Conservation (phyloP, 2,329 filamentous ascomycete species). For the Colletotrichum tanaceti region DNA sequence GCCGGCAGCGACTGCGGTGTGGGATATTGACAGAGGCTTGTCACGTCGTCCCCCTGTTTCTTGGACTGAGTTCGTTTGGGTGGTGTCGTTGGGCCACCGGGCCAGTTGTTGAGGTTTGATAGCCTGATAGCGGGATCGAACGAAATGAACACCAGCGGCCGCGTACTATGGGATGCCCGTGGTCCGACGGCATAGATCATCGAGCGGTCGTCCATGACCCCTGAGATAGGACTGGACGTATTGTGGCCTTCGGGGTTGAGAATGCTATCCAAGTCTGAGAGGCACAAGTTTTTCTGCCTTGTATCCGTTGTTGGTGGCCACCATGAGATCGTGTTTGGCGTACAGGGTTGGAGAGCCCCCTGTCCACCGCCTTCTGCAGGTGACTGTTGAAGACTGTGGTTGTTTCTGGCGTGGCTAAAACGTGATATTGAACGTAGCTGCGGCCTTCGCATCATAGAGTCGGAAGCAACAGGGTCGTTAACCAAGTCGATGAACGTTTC, state of each 20-base stretch:
- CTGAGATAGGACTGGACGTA: conserved; percentile 52
- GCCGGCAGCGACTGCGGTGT: conserved; percentile 31
- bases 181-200: conserved; percentile 58
- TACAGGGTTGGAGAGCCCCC: neutral
- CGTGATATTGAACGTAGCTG: conserved; percentile 55
- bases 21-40: neutral
- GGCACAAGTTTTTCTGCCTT: neutral
- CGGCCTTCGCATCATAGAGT: conserved; percentile 51
- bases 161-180: conserved; percentile 40
- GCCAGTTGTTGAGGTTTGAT: conserved; percentile 44
- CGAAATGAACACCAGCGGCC: conserved; percentile 55
- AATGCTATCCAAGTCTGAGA: conserved; percentile 50
- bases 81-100: conserved; percentile 36
- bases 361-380: neutral
- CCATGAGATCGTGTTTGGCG: conserved; percentile 28
- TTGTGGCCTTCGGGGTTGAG: conserved; percentile 52
- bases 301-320: conserved; percentile 44
- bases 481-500: conserved; percentile 71
- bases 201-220: conserved; percentile 59
- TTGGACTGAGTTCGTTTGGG: neutral
- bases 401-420: neutral
- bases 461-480: conserved; percentile 56
- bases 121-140: conserved; percentile 57
- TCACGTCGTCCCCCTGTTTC: neutral
- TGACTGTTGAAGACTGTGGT: neutral